phyloP scores from a whole-genome alignment of 1,284 basidiomycete species.

The Mycosarcoma maydis region DNA sequence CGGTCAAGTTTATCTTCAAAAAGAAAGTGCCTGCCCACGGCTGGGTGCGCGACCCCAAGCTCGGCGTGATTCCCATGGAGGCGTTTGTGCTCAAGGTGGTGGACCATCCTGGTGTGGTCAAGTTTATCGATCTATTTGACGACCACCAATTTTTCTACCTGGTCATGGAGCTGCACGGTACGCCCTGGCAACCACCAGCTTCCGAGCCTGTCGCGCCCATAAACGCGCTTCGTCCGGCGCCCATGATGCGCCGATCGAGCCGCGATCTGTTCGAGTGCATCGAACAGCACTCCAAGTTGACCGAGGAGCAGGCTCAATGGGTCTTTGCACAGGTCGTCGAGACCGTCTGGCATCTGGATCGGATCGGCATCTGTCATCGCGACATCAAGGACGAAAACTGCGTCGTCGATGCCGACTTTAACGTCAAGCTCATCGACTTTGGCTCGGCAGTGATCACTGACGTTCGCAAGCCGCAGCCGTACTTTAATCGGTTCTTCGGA shows the following conservation, averaged over 20 bases:
- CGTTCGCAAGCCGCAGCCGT: constrained; percentile 74
- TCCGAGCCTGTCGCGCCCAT: constrained; percentile 13
- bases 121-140: constrained; percentile 83
- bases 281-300: constrained; percentile 82
- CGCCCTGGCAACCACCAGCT: constrained; percentile 74
- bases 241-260: constrained; percentile 78
- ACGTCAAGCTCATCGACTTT: constrained; percentile 91
- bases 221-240: constrained; percentile 31
- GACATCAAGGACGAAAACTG: constrained; percentile 93
- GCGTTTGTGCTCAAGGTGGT: constrained; percentile 79
- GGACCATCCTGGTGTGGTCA: constrained; percentile 81
- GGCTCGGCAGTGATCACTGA: constrained; percentile 84
- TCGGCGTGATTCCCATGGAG: constrained; percentile 77
- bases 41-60: constrained; percentile 75
- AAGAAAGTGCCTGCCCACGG: constrained; percentile 81
- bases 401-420: constrained; percentile 75
- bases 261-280: constrained; percentile 94
- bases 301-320: constrained; percentile 80
- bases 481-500: constrained; percentile 70
- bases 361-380: constrained; percentile 82
- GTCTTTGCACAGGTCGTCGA: constrained; percentile 88
- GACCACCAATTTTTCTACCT: constrained; percentile 85
- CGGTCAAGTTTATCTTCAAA: constrained; percentile 92
- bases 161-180: constrained; percentile 90
- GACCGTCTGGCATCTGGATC: constrained; percentile 80